Evolutionary conservation across 768 basidiomycete species (phyloP).

Genomic region (Amanita phalloides): DNA sequence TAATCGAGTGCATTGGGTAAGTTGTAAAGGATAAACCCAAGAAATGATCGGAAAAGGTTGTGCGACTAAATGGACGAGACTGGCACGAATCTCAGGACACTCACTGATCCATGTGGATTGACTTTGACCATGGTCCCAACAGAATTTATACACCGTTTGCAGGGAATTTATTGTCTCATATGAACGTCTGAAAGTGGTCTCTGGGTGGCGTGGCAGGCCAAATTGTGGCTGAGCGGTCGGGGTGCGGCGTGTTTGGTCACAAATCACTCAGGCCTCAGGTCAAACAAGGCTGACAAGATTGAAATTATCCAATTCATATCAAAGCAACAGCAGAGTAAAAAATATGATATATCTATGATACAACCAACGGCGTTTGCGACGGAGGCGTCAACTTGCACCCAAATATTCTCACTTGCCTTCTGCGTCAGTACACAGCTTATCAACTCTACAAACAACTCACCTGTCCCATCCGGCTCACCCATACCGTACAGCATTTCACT

Average conservation of each 20-base stretch:
- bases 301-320: constrained; percentile 2
- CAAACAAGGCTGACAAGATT: constrained; percentile 1
- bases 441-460: constrained; percentile 12
- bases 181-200: neutral
- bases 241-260: constrained; percentile 5
- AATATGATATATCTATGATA: constrained; percentile 3
- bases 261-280: neutral
- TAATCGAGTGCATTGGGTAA: constrained; percentile 7
- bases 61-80: constrained; percentile 9
- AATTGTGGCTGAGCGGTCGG: constrained; percentile 6
- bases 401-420: constrained; percentile 29
- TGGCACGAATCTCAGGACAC: constrained; percentile 6
- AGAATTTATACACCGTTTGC: neutral
- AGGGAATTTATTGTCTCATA: constrained; percentile 4
- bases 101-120: constrained; percentile 16
- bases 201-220: constrained; percentile 2
- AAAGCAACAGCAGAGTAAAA: neutral
- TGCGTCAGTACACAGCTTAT: neutral
- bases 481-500: constrained; percentile 76
- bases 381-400: constrained; percentile 35
- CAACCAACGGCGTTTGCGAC: neutral
- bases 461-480: constrained; percentile 61
- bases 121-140: constrained; percentile 14
- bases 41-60: constrained; percentile 5
- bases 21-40: neutral